phyloP scores from a whole-genome alignment of 164 flowering plant species.

The Piper longum region DNA sequence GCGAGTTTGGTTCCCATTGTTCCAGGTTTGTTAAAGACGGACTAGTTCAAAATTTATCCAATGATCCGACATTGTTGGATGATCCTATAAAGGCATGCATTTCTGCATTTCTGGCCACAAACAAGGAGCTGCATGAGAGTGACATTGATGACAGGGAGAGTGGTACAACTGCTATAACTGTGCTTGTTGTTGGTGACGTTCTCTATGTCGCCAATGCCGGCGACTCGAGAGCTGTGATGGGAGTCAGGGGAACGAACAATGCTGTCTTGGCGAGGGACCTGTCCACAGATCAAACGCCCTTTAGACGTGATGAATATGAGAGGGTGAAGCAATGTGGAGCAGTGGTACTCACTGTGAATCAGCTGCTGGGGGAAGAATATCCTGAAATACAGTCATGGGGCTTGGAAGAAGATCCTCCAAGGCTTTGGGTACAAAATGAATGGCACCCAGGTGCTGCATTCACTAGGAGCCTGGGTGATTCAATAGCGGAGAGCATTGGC shows the following conservation, averaged over 20 bases:
- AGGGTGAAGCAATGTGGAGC: slow-evolving; percentile 91
- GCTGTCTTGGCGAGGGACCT: slow-evolving; percentile 47
- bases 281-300: slow-evolving; percentile 87
- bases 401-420: slow-evolving; percentile 91
- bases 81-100: slow-evolving; percentile 73
- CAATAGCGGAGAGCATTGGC: slow-evolving; percentile 81
- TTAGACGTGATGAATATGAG: slow-evolving; percentile 72
- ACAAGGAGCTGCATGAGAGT: slow-evolving; percentile 54
- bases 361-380: slow-evolving; percentile 76
- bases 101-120: slow-evolving; percentile 46
- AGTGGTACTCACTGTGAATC: slow-evolving; percentile 76
- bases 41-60: slow-evolving; percentile 43
- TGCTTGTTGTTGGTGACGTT: slow-evolving; percentile 56
- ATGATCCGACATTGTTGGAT: slow-evolving; percentile 41
- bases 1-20: slow-evolving; percentile 69
- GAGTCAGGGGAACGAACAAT: slow-evolving; percentile 39
- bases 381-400: slow-evolving; percentile 83
- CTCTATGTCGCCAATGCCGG: slow-evolving; percentile 88
- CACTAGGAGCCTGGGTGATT: slow-evolving; percentile 87
- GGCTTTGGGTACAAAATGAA: slow-evolving; percentile 84
- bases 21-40: slow-evolving; percentile 66
- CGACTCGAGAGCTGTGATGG: slow-evolving; percentile 89
- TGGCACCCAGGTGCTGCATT: slow-evolving; percentile 94
- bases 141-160: slow-evolving; percentile 88
- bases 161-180: slow-evolving; percentile 94